Base-by-base conservation (phyloP, 2,329 filamentous ascomycete genomes). In the Talaromyces sp. region DNA sequence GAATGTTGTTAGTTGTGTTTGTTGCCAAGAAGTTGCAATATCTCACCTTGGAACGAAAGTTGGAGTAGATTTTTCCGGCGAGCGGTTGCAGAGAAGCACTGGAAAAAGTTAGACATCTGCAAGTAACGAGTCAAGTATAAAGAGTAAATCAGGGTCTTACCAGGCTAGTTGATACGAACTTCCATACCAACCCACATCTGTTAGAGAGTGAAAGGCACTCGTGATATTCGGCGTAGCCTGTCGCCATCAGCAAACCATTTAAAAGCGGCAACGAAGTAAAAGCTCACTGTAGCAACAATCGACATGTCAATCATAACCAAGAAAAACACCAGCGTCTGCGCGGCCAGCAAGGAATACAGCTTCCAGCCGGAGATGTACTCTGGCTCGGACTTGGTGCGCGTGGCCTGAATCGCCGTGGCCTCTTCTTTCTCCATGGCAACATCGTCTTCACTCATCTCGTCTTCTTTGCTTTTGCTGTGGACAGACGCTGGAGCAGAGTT, bases 271-370 rank as follows among this genome's bases (percentile, higher is more conserved):
- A 3, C 3, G 10, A 22, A 6, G 13, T 11, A 5, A 42, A 22
- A 10, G 39, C 59, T 22, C 58, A 73, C 82, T 4, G 82, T 84
- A n/a, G 77, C 73, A 63, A 85, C 75, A 59, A 85, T 83, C 4
- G 81, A 81, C 55, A 76, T 78, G 63, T 84, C 82, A 8, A 84
- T 64, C 65, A 83, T 68, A 67, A 81, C 76, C 32, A 82, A 66
- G 62, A 82, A 82, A 28, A 75, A 74, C 6, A 73, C 75, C 4
- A 79, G 62, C 0, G 78, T 79, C 19, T 82, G 66, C 4, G 70
- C 69, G 11, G 62, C 64, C 49, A 78, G 65, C n/a, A 73, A 54
- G 27, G 64, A 28, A 51, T 61, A 65, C n/a, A 68, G 58, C 27
- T 57, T 61, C 27, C 58, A 39, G 4, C 67, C 67, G 22, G 63